These are phyloP conservation scores for Geum urbanum DNA, from an alignment of 306 rosid species.

Conservation along the genomic window DNA sequence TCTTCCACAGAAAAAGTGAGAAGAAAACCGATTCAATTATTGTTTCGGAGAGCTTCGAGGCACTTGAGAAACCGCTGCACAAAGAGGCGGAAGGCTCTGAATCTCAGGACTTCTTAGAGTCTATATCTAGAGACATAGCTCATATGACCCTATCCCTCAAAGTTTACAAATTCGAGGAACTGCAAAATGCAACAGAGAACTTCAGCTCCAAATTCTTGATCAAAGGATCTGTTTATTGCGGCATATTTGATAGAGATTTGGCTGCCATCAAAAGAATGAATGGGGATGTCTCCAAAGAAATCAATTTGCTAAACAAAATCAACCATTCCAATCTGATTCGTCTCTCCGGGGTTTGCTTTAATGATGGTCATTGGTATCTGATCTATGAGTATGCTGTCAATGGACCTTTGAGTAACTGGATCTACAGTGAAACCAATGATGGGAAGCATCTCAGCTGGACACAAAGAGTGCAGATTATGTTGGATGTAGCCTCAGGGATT, in stretches of 20 bases:
- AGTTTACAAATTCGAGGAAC: slow-evolving; percentile 62
- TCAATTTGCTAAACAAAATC: slow-evolving; percentile 51
- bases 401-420: slow-evolving; percentile 73
- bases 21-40: slow-evolving; percentile 22
- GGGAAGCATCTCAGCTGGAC: slow-evolving; percentile 59
- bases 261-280: slow-evolving; percentile 60
- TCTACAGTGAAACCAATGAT: slow-evolving; percentile 28
- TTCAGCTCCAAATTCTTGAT: slow-evolving; percentile 52
- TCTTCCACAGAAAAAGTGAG: slow-evolving; percentile 16
- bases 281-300: slow-evolving; percentile 72
- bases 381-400: slow-evolving; percentile 74
- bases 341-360: slow-evolving; percentile 69
- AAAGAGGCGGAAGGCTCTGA: slow-evolving; percentile 24
- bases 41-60: slow-evolving; percentile 21
- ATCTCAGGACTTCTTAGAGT: slow-evolving; percentile 38
- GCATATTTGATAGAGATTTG: slow-evolving; percentile 50
- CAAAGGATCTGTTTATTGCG: slow-evolving; percentile 56
- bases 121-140: slow-evolving; percentile 30
- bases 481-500: slow-evolving; percentile 80
- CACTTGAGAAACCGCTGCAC: slow-evolving; percentile 1
- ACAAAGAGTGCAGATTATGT: slow-evolving; percentile 57
- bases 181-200: slow-evolving; percentile 56
- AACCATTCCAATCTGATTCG: slow-evolving; percentile 79
- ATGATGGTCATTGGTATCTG: slow-evolving; percentile 71
- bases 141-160: slow-evolving; percentile 54